phyloP scores from a whole-genome alignment of 2,329 filamentous ascomycete genomes.

The Fusarium chuoi region DNA sequence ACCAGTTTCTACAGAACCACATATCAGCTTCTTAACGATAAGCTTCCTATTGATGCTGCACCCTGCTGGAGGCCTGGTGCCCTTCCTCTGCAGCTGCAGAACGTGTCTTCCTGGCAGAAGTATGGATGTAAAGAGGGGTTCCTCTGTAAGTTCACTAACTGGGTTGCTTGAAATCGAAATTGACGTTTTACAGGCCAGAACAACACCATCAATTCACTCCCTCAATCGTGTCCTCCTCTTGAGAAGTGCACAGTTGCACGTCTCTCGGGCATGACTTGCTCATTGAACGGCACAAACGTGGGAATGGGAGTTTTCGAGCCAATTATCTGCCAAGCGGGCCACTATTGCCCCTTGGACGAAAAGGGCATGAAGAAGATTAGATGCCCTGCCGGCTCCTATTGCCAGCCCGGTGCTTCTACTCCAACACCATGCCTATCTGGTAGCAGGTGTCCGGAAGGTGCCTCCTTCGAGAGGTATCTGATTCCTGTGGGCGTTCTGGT shows the following conservation, averaged over 20 bases:
- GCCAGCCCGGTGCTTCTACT: conserved; percentile 59
- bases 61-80: conserved; percentile 55
- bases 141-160: conserved; percentile 49
- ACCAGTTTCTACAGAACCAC: conserved; percentile 53
- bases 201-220: conserved; percentile 58
- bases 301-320: conserved; percentile 62
- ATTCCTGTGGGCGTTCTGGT: conserved; percentile 57
- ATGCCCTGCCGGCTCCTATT: conserved; percentile 62
- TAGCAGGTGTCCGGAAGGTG: conserved; percentile 58
- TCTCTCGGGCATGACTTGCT: conserved; percentile 49
- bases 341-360: conserved; percentile 56
- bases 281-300: conserved; percentile 48
- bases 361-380: conserved; percentile 51
- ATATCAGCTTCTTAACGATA: conserved; percentile 35
- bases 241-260: conserved; percentile 51
- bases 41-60: conserved; percentile 50
- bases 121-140: conserved; percentile 55
- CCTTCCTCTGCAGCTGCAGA: conserved; percentile 54
- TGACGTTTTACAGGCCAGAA: conserved; percentile 49
- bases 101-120: conserved; percentile 48
- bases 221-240: conserved; percentile 56
- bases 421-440: conserved; percentile 60
- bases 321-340: conserved; percentile 59
- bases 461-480: conserved; percentile 54
- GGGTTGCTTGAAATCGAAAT: not conserved